Conservation (phyloP, 2,329 filamentous ascomycete species). For the Plenodomus lindquistii region DNA sequence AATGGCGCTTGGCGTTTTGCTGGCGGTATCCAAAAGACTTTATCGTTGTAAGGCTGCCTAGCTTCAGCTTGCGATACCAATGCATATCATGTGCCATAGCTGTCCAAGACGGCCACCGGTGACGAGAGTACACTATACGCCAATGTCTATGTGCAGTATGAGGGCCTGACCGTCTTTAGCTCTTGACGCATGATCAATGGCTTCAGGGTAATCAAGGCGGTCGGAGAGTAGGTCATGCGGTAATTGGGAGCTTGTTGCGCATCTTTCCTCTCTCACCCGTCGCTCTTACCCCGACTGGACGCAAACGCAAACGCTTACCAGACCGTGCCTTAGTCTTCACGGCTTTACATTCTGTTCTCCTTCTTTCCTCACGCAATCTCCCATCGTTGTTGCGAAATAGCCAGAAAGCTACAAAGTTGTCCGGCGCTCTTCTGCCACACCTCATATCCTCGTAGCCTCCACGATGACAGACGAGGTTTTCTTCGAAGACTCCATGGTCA, state of each 20-base stretch:
- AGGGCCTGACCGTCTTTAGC: neutral
- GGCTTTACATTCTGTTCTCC: neutral
- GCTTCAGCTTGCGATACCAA: too few relatives aligned
- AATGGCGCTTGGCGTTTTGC: slow-evolving; percentile 33
- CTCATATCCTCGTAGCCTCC: neutral
- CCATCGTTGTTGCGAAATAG: too few relatives aligned
- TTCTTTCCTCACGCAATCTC: too few relatives aligned
- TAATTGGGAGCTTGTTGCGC: neutral
- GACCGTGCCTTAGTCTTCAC: neutral
- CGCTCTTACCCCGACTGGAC: neutral
- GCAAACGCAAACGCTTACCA: neutral
- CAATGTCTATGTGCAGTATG: too few relatives aligned
- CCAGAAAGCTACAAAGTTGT: too few relatives aligned
- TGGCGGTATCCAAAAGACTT: slow-evolving; percentile 16
- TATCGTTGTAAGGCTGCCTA: too few relatives aligned
- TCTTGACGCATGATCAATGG: neutral
- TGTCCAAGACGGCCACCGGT: too few relatives aligned
- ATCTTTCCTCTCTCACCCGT: neutral
- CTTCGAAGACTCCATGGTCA: slow-evolving; percentile 3
- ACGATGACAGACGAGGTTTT: slow-evolving; percentile 14
- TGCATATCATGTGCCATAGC: too few relatives aligned
- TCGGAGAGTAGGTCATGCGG: neutral
- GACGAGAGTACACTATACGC: too few relatives aligned
- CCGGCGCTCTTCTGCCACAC: too few relatives aligned
- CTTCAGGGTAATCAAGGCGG: neutral